Base-by-base conservation (phyloP, 139 green algal species). In the Limnomonas spitsbergensis region DNA sequence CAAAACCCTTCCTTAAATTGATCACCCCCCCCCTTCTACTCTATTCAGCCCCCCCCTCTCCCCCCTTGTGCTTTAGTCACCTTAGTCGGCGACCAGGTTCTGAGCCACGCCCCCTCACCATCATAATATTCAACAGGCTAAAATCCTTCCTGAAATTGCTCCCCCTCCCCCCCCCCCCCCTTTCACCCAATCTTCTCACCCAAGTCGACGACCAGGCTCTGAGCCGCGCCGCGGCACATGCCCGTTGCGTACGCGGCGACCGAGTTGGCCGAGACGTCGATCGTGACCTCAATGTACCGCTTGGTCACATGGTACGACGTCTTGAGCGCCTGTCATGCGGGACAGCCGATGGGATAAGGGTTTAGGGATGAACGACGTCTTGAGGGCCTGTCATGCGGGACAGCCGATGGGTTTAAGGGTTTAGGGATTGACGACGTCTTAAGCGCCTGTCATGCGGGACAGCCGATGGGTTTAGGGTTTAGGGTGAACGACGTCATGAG, bases 151-250 rank as follows among this genome's bases (percentile, higher is more conserved):
- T 40, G 40, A 40, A 40, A 14, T 26, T 24, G 37, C 2, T 9
- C 71, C 3, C 47, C 73, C 9, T 78, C 73, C 40, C 2, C 76
- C 2, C n/a, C n/a, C n/a, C n/a, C n/a, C n/a, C n/a, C 29, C n/a
- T 20, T 79, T 56, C 54, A 73, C 75, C n/a, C n/a, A n/a, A n/a
- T n/a, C n/a, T n/a, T 61, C 47, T 61, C 34, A 81, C 77, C 88
- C 78, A 92, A 83, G 76, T 92, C 88, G 53, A 92, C 87, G 3
- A 89, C 82, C n/a, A 91, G 83, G 32, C 34, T 80, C 61, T 86
- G 82, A 38, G 85, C 88, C 66, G 88, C 85, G 32, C 88, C 88
- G 29, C 85, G 77, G n/a, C 89, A 85, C 72, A 91, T 80, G 47
- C 80, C 84, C 9, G 80, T 85, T 38, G 84, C 84, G 53, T 86